Evolutionary conservation across 1,284 basidiomycete genomes (phyloP).

Genomic region (Apiotrichum laibachii): DNA sequence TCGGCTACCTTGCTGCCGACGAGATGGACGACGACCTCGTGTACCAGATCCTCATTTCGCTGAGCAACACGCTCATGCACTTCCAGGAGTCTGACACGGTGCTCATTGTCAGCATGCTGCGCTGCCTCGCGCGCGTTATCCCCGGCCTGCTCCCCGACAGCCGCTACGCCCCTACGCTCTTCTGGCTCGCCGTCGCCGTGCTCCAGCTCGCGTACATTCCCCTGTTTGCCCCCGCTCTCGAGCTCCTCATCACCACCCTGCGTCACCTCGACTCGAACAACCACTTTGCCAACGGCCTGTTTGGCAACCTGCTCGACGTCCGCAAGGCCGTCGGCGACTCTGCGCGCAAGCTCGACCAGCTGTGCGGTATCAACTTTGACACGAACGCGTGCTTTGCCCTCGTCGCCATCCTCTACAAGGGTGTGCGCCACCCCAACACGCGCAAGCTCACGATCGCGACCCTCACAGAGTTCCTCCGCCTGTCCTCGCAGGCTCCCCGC

Average conservation of each 20-base stretch:
- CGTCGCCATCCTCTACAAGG: slow-evolving; percentile 79
- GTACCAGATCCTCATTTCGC: slow-evolving; percentile 50
- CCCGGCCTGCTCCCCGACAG: slow-evolving; percentile 66
- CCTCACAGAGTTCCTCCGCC: slow-evolving; percentile 50
- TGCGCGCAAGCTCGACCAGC: slow-evolving; percentile 67
- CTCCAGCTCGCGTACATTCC: slow-evolving; percentile 71
- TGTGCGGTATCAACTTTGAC: slow-evolving; percentile 73
- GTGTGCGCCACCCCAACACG: slow-evolving; percentile 67
- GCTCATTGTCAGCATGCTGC: slow-evolving; percentile 76
- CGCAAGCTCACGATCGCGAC: slow-evolving; percentile 48
- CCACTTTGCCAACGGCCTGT: slow-evolving; percentile 56
- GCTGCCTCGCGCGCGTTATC: slow-evolving; percentile 74
- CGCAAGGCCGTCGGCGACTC: slow-evolving; percentile 66
- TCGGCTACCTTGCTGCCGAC: slow-evolving; percentile 71
- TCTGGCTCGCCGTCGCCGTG: slow-evolving; percentile 80
- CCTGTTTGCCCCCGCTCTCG: slow-evolving; percentile 67
- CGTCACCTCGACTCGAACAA: slow-evolving; percentile 53
- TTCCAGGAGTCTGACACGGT: slow-evolving; percentile 42
- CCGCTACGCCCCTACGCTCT: slow-evolving; percentile 69
- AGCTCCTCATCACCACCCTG: slow-evolving; percentile 58
- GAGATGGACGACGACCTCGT: slow-evolving; percentile 61
- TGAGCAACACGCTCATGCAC: slow-evolving; percentile 55
- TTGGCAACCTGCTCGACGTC: slow-evolving; percentile 62
- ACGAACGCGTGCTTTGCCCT: slow-evolving; percentile 76
- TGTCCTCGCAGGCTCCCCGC: slow-evolving; percentile 48